Percentiles rank a stretch among this genome's conserved stretches.
phyloP scores from a whole-genome alignment of 2,329 filamentous ascomycete species.

The Trichoderma pleuroti region DNA sequence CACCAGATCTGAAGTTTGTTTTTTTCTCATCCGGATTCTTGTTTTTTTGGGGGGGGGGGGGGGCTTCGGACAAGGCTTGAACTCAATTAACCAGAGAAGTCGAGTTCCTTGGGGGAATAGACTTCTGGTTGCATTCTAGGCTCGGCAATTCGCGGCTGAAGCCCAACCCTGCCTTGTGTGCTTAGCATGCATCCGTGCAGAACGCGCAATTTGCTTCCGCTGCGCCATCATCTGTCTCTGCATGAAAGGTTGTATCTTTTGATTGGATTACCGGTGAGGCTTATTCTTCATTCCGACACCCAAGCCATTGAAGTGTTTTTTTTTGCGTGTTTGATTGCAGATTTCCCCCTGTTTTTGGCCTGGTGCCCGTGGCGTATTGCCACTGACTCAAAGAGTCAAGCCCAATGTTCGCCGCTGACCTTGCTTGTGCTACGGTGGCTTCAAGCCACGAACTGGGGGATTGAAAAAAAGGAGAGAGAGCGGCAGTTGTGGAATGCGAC shows the following conservation, averaged over 20 bases:
- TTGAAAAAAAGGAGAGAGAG: not conserved
- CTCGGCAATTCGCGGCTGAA: slow-evolving; percentile 15
- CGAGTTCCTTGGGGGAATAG: not conserved
- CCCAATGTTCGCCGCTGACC: not conserved
- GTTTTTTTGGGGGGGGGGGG: no score
- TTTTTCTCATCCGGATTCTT: not conserved
- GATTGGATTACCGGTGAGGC: not conserved
- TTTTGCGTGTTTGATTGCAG: not conserved
- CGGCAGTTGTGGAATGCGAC: not conserved
- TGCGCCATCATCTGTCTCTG: not conserved
- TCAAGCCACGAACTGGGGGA: not conserved
- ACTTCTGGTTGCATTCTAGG: not conserved
- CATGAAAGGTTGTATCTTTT: not conserved
- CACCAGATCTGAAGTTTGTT: not conserved
- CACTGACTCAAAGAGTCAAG: not conserved
- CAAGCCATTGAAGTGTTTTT: not conserved
- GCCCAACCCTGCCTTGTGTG: not conserved
- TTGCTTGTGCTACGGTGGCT: not conserved
- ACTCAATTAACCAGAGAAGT: slow-evolving; percentile 8
- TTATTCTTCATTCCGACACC: not conserved
- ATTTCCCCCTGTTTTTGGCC: slow-evolving; percentile 5
- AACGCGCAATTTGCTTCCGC: not conserved
- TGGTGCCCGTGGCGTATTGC: not conserved
- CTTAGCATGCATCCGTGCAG: not conserved
- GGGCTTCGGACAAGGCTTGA: not conserved